Evolutionary conservation across 805 yeast genomes (phyloP), one percentile per base, ranked within the genome.

Genomic region (Candida insectorum): DNA sequence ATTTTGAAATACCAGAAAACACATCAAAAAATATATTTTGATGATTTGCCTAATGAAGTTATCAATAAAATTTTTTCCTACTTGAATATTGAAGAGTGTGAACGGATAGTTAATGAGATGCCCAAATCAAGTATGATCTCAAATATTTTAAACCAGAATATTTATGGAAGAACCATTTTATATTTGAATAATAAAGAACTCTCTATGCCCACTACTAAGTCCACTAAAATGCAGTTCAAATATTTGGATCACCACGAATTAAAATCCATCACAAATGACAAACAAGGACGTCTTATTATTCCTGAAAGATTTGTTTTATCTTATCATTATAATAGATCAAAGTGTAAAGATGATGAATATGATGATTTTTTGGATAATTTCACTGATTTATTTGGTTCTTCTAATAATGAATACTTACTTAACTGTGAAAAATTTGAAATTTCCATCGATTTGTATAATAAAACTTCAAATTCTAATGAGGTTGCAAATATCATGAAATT

Each of bases 31-130:
- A n/a, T n/a, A n/a, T n/a, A n/a, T n/a, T n/a, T n/a, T n/a, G n/a
- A n/a, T n/a, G 39, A 37, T 12, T 30, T 44, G 14, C 44, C 49
- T 1, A n/a, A 27, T 8, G 49, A 44, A 20, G 13, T 44, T 9
- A 30, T 44, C 15, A 16, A 27, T 16, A 26, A 37, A 14, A 26
- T 44, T 6, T 38, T 44, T 7, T 30, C 41, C 5, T 40, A 35
- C 24, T 25, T 44, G 15, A 31, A 37, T 23, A 40, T 42, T 2
- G 14, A 37, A 24, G 36, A 29, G 14, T 40, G 48, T 37, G 43
- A 39, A 21, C n/a, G n/a, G n/a, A n/a, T n/a, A n/a, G n/a, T n/a
- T n/a, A n/a, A n/a, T n/a, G n/a, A n/a, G n/a, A n/a, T n/a, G n/a
- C n/a, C n/a, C n/a, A n/a, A n/a, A n/a, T n/a, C n/a, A n/a, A n/a